These are phyloP conservation scores for Fusarium paranaense DNA, from an alignment of 2,329 filamentous ascomycete species.

Conservation along the genomic window DNA sequence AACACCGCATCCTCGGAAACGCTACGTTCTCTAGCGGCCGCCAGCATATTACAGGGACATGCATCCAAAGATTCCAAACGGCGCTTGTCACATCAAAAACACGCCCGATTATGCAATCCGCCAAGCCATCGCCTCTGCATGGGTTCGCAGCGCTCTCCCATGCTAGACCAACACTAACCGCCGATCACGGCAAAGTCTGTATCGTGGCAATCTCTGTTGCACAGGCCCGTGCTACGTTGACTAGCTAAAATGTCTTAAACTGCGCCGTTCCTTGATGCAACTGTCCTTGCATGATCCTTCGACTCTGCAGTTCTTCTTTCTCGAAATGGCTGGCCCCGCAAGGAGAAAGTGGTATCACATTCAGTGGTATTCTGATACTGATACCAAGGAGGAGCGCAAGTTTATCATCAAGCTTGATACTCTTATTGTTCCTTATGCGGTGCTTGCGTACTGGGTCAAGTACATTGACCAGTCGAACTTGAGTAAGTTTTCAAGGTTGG, in stretches of 20 bases:
- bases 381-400: constrained; percentile 25
- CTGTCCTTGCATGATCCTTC: neutral
- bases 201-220: neutral
- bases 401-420: constrained; percentile 62
- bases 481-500: constrained; percentile 9
- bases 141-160: neutral
- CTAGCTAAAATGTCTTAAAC: constrained; percentile 6
- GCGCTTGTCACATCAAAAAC: neutral
- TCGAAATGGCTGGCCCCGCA: constrained; percentile 12
- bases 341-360: constrained; percentile 26
- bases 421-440: constrained; percentile 54
- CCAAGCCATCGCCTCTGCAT: neutral
- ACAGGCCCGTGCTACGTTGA: neutral
- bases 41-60: neutral
- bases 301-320: neutral
- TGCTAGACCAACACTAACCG: neutral
- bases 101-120: neutral
- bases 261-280: neutral
- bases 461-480: constrained; percentile 44
- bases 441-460: constrained; percentile 43
- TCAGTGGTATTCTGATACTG: constrained; percentile 23
- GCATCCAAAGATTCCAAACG: neutral
- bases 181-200: neutral
- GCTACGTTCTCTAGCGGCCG: neutral
- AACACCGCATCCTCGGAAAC: neutral